Percentiles rank a stretch among this genome's conserved stretches.
Conservation (phyloP, 1,284 basidiomycete species). For the Trametes versicolor region DNA sequence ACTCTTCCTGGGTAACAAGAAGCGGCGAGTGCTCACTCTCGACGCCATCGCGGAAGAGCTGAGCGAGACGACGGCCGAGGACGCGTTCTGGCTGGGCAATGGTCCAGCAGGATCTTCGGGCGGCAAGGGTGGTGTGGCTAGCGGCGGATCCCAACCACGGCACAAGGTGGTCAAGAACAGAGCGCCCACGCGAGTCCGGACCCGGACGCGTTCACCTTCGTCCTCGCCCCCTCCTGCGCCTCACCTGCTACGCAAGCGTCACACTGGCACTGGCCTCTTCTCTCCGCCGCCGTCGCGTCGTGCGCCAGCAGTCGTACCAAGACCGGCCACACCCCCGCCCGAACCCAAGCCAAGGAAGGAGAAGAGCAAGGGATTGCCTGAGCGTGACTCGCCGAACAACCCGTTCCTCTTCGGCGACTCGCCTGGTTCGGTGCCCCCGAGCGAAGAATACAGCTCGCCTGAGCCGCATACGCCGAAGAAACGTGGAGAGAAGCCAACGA, state of each 20-base stretch:
- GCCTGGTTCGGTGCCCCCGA: constrained; percentile 22
- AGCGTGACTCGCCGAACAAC: constrained; percentile 63
- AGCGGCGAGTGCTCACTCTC: constrained; percentile 41
- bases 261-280: constrained; percentile 43
- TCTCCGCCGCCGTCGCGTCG: constrained; percentile 49
- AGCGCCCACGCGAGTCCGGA: constrained; percentile 34
- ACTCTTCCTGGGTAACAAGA: constrained; percentile 41
- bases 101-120: constrained; percentile 21
- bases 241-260: constrained; percentile 38
- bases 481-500: constrained; percentile 56
- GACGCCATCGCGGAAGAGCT: constrained; percentile 48
- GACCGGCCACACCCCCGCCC: constrained; percentile 33
- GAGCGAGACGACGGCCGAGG: constrained; percentile 43
- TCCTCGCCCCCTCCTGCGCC: constrained; percentile 41
- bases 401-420: constrained; percentile 53
- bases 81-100: constrained; percentile 47
- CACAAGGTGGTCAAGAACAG: constrained; percentile 29
- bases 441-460: constrained; percentile 24
- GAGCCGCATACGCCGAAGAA: constrained; percentile 36
- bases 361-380: constrained; percentile 40
- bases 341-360: constrained; percentile 12
- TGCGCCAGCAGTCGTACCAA: constrained; percentile 37
- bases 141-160: constrained; percentile 2
- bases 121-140: constrained; percentile 12
- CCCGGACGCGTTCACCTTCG: constrained; percentile 43